Conservation (phyloP, 176 grass and related monocot species). For the Phoenix roebelenii region DNA sequence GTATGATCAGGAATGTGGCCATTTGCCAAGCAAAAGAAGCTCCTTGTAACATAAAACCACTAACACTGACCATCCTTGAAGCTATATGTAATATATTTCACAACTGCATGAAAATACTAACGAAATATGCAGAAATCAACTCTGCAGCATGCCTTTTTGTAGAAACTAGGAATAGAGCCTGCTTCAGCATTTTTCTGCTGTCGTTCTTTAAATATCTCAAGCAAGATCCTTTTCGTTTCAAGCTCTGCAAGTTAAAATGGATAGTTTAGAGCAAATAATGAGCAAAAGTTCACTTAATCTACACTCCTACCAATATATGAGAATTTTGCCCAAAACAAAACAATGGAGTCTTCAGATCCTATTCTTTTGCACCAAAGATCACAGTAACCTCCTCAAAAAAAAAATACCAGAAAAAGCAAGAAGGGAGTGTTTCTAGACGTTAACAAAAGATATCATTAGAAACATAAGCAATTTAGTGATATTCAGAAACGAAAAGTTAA, state of each 20-base stretch:
- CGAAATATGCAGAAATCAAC: not conserved
- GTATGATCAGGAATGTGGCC: no score
- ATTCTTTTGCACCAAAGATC: no score
- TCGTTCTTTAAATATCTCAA: constrained; percentile 96
- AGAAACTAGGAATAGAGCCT: constrained; percentile 95
- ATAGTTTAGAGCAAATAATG: not conserved
- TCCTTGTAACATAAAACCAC: no score
- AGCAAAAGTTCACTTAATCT: not conserved
- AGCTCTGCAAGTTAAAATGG: constrained; percentile 50
- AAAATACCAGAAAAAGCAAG: no score
- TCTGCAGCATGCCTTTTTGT: constrained; percentile 66
- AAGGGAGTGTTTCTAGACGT: no score
- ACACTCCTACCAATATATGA: no score
- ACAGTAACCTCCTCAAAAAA: no score
- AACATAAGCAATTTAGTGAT: no score
- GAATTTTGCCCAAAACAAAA: not conserved
- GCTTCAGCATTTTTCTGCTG: constrained; percentile 86
- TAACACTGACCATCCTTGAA: no score
- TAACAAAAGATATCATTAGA: no score
- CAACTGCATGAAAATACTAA: not conserved
- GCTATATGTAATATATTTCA: not conserved
- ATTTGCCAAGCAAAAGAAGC: not conserved
- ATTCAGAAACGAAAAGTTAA: no score
- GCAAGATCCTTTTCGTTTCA: constrained; percentile 96
- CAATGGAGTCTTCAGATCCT: no score